These are phyloP conservation scores for Kurtzmaniella quercitrusa DNA, from an alignment of 1,139 yeast species.

Conservation along the genomic window DNA sequence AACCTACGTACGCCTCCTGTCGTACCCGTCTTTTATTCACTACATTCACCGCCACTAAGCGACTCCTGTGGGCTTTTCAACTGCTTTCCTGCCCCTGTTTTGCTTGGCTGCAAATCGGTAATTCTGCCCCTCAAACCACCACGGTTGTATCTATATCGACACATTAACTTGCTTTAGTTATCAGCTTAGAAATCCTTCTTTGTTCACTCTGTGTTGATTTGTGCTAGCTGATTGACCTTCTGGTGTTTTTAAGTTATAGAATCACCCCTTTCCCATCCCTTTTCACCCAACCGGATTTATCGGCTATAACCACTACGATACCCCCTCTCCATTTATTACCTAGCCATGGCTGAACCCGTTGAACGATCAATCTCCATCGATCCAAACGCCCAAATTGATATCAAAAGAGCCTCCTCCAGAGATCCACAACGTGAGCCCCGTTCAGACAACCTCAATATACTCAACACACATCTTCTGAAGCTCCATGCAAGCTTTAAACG, in stretches of 20 bases:
- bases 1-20: not conserved
- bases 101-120: not conserved
- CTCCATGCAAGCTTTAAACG: slow-evolving; percentile 20
- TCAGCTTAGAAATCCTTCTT: no score
- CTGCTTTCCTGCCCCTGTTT: not conserved
- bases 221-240: no score
- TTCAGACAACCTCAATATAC: slow-evolving; percentile 24
- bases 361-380: not conserved
- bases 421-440: slow-evolving; percentile 22
- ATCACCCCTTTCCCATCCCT: no score
- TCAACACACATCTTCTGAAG: slow-evolving; percentile 32
- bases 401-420: slow-evolving; percentile 27
- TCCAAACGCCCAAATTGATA: slow-evolving; percentile 3
- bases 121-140: no score
- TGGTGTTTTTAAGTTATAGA: no score
- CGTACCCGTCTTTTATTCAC: not conserved
- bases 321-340: no score
- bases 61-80: not conserved
- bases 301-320: no score
- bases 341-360: not conserved
- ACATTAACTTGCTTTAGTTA: no score
- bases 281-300: no score
- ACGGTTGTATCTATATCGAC: no score
- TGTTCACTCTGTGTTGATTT: no score
- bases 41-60: not conserved